Percentiles rank a stretch among this genome's conserved stretches.
These are phyloP conservation scores for Coemansia asiatica DNA, from an alignment of 192 early-diverging fungal genomes.

Conservation along the genomic window DNA sequence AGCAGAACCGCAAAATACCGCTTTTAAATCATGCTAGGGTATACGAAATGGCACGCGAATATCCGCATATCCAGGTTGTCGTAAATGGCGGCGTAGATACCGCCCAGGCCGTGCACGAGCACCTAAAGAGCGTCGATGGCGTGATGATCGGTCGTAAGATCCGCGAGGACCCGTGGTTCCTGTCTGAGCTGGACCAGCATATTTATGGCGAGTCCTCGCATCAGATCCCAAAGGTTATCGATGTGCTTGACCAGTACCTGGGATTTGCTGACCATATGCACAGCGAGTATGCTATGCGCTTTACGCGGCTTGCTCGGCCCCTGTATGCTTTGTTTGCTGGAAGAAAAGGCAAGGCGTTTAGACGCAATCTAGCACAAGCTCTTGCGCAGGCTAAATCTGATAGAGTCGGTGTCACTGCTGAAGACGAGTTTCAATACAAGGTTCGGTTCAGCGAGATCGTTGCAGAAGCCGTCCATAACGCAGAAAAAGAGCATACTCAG, in stretches of 20 bases:
- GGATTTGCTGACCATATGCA: conserved; percentile 37
- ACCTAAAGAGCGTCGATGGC: conserved; percentile 58
- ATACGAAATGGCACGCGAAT: conserved; percentile 55
- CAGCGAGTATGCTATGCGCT: conserved; percentile 19
- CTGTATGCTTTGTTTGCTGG: conserved; percentile 41
- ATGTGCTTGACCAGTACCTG: conserved; percentile 30
- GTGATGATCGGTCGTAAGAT: conserved; percentile 75
- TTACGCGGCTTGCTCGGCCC: conserved; percentile 41
- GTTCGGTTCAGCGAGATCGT: conserved; percentile 18
- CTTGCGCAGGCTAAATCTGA: conserved; percentile 3
- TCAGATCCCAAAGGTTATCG: conserved; percentile 2
- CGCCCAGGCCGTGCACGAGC: conserved; percentile 48
- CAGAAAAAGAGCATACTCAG: conserved; percentile 10
- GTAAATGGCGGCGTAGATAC: conserved; percentile 71
- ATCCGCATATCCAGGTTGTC: conserved; percentile 58
- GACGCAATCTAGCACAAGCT: conserved; percentile 15
- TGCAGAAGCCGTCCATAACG: background rate
- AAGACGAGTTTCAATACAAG: background rate
- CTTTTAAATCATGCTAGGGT: conserved; percentile 64
- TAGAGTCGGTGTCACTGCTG: background rate
- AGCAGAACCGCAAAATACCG: conserved; percentile 68
- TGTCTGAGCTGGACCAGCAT: conserved; percentile 58
- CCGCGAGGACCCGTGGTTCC: conserved; percentile 67
- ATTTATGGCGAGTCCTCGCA: conserved; percentile 21
- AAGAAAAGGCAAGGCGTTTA: conserved; percentile 30